Evolutionary conservation across 2,329 filamentous ascomycete genomes (phyloP).

Genomic region (Neofusicoccum ribis): DNA sequence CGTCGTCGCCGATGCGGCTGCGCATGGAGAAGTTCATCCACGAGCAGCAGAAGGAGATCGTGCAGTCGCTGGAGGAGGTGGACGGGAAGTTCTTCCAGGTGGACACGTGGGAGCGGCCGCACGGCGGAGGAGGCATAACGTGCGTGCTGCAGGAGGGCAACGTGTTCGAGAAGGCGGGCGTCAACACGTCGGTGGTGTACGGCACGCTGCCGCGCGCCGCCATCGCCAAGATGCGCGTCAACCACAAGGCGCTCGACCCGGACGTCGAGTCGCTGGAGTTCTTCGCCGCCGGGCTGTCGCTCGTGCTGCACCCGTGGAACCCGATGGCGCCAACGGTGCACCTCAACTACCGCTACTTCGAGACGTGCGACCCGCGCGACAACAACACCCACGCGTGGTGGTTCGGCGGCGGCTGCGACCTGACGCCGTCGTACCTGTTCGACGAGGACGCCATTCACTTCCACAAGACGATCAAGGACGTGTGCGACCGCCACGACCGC

Average conservation of each 20-base stretch:
- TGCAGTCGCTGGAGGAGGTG: conserved; percentile 76
- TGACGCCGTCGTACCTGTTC: conserved; percentile 92
- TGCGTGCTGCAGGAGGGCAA: conserved; percentile 95
- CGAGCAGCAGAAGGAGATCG: conserved; percentile 85
- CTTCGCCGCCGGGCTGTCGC: conserved; percentile 89
- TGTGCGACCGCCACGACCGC: conserved; percentile 91
- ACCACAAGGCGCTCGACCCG: conserved; percentile 84
- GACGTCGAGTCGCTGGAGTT: conserved; percentile 84
- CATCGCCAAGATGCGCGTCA: conserved; percentile 86
- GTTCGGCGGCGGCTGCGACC: conserved; percentile 93
- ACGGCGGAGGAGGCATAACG: conserved; percentile 89
- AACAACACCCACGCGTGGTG: conserved; percentile 88
- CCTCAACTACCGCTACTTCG: conserved; percentile 98
- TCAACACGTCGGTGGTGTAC: conserved; percentile 94
- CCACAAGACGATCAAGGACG: conserved; percentile 88
- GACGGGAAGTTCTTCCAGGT: conserved; percentile 80
- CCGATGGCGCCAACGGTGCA: conserved; percentile 98
- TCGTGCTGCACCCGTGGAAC: conserved; percentile 91
- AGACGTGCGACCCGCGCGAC: conserved; percentile 77
- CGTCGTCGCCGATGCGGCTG: conserved; percentile 88
- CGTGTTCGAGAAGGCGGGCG: conserved; percentile 96
- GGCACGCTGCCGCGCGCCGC: conserved; percentile 83
- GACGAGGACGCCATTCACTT: conserved; percentile 97
- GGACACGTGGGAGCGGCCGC: conserved; percentile 84
- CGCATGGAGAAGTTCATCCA: conserved; percentile 98